Evolutionary conservation across 2,329 filamentous ascomycete species (phyloP), one percentile per base, ranked within the genome.

Genomic region (Calonectria fujianensis): DNA sequence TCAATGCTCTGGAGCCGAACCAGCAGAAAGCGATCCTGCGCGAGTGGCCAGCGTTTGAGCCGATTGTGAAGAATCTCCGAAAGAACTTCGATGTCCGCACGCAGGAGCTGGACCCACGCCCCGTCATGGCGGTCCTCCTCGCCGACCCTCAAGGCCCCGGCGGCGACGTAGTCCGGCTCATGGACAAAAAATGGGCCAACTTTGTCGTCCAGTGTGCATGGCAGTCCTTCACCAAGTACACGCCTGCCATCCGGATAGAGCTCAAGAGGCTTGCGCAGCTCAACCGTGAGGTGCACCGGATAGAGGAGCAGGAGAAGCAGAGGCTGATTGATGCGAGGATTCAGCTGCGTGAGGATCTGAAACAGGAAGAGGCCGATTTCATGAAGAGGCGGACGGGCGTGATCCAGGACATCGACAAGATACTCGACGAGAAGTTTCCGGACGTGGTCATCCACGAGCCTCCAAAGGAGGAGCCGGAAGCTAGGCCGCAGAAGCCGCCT

Each of bases 161-260:
- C 3, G 72, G 57, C 29, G 31, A 66, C 13, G 51, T 65, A 9
- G 50, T 70, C 31, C 37, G 45, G 27, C 48, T 61, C 59, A 70
- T 70, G 72, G 31, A 27, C 6, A 48, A 14, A 13, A 70, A 35
- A 31, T 59, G 57, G 31, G 72, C 59, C n/a, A 61, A 70, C 32
- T 61, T 70, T 13, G 24, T 73, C 14, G 27, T 73, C 8, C 72
- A 64, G 35, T 73, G 72, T 24, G 24, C 67, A 1, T 63, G 57
- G 57, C 57, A 63, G 57, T 54, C 31, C 7, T 45, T 14, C 18
- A 37, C 18, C 14, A 54, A 14, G 7, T n/a, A 24, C n/a, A n/a
- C 18, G 35, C 41, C 24, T 7, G 20, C 16, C 10, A 50, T 59
- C 5, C 52, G 32, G 37, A 24, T 31, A 29, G 24, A 32, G 18